Conservation (phyloP, 805 yeast species). For the Lachancea quebecensis region DNA sequence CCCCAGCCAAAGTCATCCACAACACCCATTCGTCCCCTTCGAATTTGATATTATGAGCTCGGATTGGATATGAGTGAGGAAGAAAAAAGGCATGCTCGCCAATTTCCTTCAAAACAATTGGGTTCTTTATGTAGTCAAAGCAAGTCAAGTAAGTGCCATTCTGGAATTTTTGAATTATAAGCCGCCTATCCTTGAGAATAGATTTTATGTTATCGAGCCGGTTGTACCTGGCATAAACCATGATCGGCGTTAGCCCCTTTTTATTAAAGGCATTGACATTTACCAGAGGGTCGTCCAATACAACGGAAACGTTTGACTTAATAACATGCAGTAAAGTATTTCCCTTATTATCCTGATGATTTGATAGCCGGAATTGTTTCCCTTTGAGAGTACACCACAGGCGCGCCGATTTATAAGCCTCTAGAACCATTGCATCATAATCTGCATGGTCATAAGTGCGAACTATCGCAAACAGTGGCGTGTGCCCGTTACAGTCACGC, state of each 20-base stretch:
- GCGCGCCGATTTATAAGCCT: conserved; percentile 39
- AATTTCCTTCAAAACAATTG: conserved; percentile 13
- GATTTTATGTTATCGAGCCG: conserved; percentile 50
- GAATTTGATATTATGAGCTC: conserved; percentile 16
- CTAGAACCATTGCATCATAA: conserved; percentile 44
- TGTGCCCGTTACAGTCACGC: conserved; percentile 59
- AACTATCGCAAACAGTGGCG: conserved; percentile 71
- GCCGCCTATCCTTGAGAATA: conserved; percentile 43
- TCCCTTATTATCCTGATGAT: conserved; percentile 67
- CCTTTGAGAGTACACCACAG: conserved; percentile 35
- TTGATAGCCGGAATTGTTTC: conserved; percentile 39
- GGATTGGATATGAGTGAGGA: conserved; percentile 6
- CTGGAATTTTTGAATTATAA: conserved; percentile 38
- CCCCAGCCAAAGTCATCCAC: conserved; percentile 7
- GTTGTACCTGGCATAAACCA: conserved; percentile 63
- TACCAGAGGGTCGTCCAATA: conserved; percentile 34
- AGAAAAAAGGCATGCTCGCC: conserved; percentile 9
- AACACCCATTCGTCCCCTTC: conserved; percentile 21
- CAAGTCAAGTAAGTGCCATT: conserved; percentile 31
- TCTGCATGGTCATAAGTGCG: conserved; percentile 73
- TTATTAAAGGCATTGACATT: conserved; percentile 57
- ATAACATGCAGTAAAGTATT: conserved; percentile 74
- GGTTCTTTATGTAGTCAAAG: conserved; percentile 41
- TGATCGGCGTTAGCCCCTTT: conserved; percentile 59
- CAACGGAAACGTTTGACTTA: conserved; percentile 39